A percentile compares a stretch with the other conserved stretches of the same genome.
Conservation (phyloP, 768 basidiomycete genomes). For the Neoboletus magnificus region DNA sequence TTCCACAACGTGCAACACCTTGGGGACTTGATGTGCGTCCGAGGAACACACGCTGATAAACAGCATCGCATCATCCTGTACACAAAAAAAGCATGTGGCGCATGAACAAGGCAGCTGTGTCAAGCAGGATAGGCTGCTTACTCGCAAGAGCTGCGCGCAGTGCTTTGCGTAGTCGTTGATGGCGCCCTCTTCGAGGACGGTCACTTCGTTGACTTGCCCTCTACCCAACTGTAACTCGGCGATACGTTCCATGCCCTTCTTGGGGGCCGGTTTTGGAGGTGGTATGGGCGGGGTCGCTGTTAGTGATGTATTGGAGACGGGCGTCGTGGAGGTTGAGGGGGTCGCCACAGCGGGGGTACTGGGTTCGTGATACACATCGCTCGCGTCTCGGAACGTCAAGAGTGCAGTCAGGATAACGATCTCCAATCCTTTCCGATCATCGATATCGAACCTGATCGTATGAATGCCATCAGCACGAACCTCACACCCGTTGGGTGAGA, state of each 20-base stretch:
- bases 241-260: slow-evolving; percentile 64
- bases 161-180: slow-evolving; percentile 68
- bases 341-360: slow-evolving; percentile 14
- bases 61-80: slow-evolving; percentile 74
- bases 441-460: slow-evolving; percentile 68
- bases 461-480: not conserved
- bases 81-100: not conserved
- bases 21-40: slow-evolving; percentile 62
- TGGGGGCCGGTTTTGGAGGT: slow-evolving; percentile 62
- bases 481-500: not conserved
- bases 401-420: slow-evolving; percentile 75
- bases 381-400: slow-evolving; percentile 72
- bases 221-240: slow-evolving; percentile 64
- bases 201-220: slow-evolving; percentile 74
- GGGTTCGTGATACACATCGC: slow-evolving; percentile 50
- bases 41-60: slow-evolving; percentile 72
- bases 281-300: slow-evolving; percentile 34
- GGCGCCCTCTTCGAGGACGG: slow-evolving; percentile 61
- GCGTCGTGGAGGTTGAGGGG: not conserved
- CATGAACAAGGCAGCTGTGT: not conserved
- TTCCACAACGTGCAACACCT: slow-evolving; percentile 78
- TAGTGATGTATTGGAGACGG: not conserved
- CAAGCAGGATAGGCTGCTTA: slow-evolving; percentile 24
- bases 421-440: slow-evolving; percentile 83
- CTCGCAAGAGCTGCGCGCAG: slow-evolving; percentile 61